phyloP scores from a whole-genome alignment of 208 protist species.

The Acanthamoeba divionensis region DNA sequence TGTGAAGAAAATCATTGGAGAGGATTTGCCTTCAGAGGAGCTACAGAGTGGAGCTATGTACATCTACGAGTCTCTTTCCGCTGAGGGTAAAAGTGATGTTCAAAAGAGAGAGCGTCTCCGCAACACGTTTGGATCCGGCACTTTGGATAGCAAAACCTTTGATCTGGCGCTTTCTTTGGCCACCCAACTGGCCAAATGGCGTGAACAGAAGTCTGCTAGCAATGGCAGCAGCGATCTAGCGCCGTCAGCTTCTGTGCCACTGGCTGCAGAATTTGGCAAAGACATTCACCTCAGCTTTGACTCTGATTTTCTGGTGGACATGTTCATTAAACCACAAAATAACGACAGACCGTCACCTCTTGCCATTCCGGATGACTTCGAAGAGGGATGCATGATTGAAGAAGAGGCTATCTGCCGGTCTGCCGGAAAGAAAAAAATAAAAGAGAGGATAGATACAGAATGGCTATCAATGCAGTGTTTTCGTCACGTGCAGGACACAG shows the following conservation, averaged over 20 bases:
- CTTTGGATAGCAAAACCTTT: not conserved
- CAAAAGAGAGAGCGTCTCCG: slow-evolving; percentile 4
- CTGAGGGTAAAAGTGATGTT: not conserved
- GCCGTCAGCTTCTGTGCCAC: not conserved
- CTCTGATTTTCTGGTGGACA: slow-evolving; percentile 26
- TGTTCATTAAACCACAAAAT: slow-evolving; percentile 39
- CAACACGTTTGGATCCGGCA: not conserved
- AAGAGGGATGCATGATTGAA: not conserved
- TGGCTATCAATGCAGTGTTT: slow-evolving; percentile 44
- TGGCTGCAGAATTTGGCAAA: not conserved
- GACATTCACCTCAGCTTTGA: slow-evolving; percentile 31
- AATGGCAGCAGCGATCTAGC: not conserved
- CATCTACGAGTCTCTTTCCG: not conserved
- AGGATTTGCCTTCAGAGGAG: not conserved
- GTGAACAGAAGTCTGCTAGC: not conserved
- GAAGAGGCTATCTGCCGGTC: not conserved
- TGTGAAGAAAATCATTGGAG: not conserved
- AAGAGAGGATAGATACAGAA: not conserved
- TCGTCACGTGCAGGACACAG: not conserved
- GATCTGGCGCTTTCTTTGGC: not conserved
- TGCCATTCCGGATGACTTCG: too few relatives aligned
- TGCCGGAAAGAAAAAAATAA: not conserved
- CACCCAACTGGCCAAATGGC: not conserved
- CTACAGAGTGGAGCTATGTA: slow-evolving; percentile 23
- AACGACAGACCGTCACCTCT: too few relatives aligned